Evolutionary conservation across 257 asterid species (phyloP).

Genomic region (Jasminum sambac): DNA sequence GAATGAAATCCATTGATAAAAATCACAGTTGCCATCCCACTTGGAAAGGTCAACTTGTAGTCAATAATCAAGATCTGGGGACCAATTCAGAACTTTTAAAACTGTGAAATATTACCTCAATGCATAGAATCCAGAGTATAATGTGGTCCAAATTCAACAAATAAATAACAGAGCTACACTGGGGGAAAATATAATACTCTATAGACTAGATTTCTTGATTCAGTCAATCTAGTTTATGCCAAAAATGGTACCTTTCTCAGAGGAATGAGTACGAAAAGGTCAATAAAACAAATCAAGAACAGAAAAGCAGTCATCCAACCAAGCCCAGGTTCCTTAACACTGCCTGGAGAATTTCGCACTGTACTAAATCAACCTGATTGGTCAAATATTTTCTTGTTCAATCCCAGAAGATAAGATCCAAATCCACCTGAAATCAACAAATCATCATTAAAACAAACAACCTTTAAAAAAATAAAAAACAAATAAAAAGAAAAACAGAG

Average conservation of each 20-base stretch:
- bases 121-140: neutral
- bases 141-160: conserved; percentile 27
- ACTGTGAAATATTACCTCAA: neutral
- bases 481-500: neutral
- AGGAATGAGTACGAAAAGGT: conserved; percentile 80
- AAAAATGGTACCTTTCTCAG: conserved; percentile 66
- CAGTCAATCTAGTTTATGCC: conserved; percentile 13
- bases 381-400: conserved; percentile 73
- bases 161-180: neutral
- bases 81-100: conserved; percentile 22
- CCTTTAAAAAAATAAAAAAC: no score
- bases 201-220: neutral
- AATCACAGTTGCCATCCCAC: conserved; percentile 95
- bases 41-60: conserved; percentile 86
- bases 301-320: conserved; percentile 87
- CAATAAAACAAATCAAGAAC: conserved; percentile 69
- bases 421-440: conserved; percentile 91
- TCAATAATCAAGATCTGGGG: conserved; percentile 72
- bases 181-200: neutral
- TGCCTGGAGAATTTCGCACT: conserved; percentile 58
- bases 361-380: conserved; percentile 57
- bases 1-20: conserved; percentile 84
- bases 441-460: neutral
- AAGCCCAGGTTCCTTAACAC: conserved; percentile 70
- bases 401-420: conserved; percentile 74